These are phyloP conservation scores for Chlamydomonas incerta DNA, from an alignment of 139 green algal species.

Conservation along the genomic window DNA sequence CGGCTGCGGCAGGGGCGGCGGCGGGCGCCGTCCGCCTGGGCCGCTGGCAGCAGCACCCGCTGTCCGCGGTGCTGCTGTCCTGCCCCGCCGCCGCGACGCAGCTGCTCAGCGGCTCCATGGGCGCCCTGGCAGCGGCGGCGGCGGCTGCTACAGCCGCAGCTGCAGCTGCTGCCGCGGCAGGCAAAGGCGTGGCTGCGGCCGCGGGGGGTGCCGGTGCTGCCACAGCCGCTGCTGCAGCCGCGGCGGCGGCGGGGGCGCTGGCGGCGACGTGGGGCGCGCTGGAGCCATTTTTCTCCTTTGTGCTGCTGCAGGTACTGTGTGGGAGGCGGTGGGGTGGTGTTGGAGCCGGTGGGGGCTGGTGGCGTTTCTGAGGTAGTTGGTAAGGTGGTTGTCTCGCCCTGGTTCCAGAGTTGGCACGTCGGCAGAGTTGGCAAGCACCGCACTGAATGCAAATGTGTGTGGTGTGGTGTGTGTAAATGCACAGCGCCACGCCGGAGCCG, in stretches of 20 bases:
- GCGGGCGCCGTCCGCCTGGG: neutral
- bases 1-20: no score
- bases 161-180: neutral
- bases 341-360: no score
- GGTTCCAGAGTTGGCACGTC: no score
- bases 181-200: neutral
- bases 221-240: neutral
- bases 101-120: constrained; percentile 14
- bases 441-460: no score
- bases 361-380: no score
- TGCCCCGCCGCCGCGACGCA: constrained; percentile 15
- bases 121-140: neutral
- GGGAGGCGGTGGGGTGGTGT: neutral
- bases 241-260: neutral
- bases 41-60: constrained; percentile 32
- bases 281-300: constrained; percentile 44
- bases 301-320: constrained; percentile 36
- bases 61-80: constrained; percentile 24
- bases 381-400: neutral
- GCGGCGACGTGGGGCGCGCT: constrained; percentile 7
- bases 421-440: neutral
- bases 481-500: no score
- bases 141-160: neutral
- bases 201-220: neutral
- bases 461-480: no score